Percentiles rank a stretch among this genome's conserved stretches.
Conservation (phyloP, 805 yeast species). For the Suhomyces emberorum region DNA sequence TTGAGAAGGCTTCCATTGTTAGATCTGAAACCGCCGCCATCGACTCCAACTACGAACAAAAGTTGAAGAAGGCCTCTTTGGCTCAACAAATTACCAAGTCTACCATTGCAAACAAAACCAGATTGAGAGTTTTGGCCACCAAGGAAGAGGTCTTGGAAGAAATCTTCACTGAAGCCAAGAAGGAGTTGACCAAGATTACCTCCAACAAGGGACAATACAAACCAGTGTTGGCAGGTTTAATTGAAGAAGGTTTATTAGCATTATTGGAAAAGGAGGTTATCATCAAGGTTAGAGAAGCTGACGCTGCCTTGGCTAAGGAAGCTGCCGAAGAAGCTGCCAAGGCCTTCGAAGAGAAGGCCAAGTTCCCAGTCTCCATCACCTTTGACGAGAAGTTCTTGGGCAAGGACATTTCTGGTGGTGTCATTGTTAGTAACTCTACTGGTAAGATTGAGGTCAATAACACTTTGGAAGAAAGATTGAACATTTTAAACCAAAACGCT, state of each 20-base stretch:
- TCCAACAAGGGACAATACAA: constrained; percentile 58
- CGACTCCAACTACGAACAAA: constrained; percentile 74
- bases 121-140: constrained; percentile 84
- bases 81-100: constrained; percentile 95
- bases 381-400: constrained; percentile 61
- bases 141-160: constrained; percentile 73
- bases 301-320: constrained; percentile 56
- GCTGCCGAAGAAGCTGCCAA: constrained; percentile 61
- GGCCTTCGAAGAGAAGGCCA: constrained; percentile 61
- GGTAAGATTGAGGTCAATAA: constrained; percentile 89
- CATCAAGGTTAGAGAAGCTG: constrained; percentile 66
- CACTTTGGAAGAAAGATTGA: constrained; percentile 91
- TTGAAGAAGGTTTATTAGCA: constrained; percentile 70
- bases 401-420: constrained; percentile 81
- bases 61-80: constrained; percentile 85
- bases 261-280: constrained; percentile 68
- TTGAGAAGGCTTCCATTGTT: constrained; percentile 93
- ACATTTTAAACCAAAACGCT: constrained; percentile 75
- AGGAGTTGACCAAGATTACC: constrained; percentile 56
- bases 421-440: constrained; percentile 59
- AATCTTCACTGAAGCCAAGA: constrained; percentile 68
- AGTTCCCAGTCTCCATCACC: constrained; percentile 50
- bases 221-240: constrained; percentile 68
- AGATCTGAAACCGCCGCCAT: constrained; percentile 88
- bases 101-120: constrained; percentile 90